Evolutionary conservation across 768 basidiomycete species (phyloP).

Genomic region (Termitomyces eurrhizus): DNA sequence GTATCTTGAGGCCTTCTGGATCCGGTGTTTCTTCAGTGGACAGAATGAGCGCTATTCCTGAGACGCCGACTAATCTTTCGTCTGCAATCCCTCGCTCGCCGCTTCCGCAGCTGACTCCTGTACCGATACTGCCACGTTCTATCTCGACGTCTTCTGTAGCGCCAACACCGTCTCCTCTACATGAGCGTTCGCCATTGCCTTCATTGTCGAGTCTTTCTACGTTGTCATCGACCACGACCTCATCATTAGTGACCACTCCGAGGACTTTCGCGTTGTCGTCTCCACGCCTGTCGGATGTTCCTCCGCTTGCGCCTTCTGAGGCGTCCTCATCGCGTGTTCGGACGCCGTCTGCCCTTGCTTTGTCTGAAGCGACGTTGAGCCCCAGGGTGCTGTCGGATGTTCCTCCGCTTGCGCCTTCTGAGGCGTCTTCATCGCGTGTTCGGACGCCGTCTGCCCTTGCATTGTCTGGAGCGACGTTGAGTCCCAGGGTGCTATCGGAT

Average conservation of each 20-base stretch:
- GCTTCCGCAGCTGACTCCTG: conserved; percentile 34
- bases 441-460: conserved; percentile 17
- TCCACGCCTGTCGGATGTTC: background rate
- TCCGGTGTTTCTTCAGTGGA: conserved; percentile 40
- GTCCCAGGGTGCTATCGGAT: too few relatives aligned
- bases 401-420: conserved; percentile 5
- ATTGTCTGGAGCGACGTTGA: background rate
- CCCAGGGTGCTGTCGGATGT: too few relatives aligned
- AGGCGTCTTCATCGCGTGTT: conserved; percentile 6
- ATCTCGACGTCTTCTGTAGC: conserved; percentile 26
- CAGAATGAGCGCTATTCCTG: conserved; percentile 42
- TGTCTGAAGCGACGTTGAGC: background rate
- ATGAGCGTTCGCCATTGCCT: conserved; percentile 1
- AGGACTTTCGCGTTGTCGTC: conserved; percentile 6
- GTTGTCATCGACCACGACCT: conserved; percentile 4
- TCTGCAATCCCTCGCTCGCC: conserved; percentile 27
- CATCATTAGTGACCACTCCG: conserved; percentile 11
- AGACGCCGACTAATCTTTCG: conserved; percentile 29
- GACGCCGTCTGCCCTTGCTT: conserved; percentile 17
- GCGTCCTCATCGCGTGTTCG: conserved; percentile 8
- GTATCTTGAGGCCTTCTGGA: conserved; percentile 63
- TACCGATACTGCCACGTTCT: conserved; percentile 32
- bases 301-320: conserved; percentile 5
- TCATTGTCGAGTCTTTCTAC: conserved; percentile 4
- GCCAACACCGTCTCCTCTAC: conserved; percentile 30